Evolutionary conservation across 148 eudicot genomes (phyloP), one percentile per base, ranked within the genome.

Genomic region (Spergularia marina): DNA sequence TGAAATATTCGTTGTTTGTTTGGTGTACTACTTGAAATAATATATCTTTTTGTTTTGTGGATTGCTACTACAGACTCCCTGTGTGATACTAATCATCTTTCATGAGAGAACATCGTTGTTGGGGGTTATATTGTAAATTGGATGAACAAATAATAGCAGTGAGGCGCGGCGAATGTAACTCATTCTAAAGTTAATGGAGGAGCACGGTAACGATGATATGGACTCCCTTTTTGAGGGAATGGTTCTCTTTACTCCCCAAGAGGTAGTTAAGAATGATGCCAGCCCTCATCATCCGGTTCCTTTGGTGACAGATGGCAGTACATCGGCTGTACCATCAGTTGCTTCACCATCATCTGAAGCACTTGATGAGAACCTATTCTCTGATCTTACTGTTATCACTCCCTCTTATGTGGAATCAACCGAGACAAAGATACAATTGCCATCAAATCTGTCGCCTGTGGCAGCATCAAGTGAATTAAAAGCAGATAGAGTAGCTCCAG

Each of bases 181-280:
- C 66, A 12, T 65, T 70, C 62, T 66, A 72, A 51, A 47, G 79
- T 56, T 30, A 72, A 79, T 80, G 86, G 84, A 83, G 70, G 78
- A 71, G 68, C 80, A 70, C 36, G 68, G 18, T 71, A 77, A 68
- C 23, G 88, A 82, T 74, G 90, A 88, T 34, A 80, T 90, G 89
- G 96, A 74, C 79, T 91, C 92, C 63, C 78, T 91, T 30, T 91
- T 91, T 83, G 96, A 91, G 60, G 96, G 96, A 10, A 91, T 91
- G 96, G 87, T 87, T 66, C 83, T 91, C n/a, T 84, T 91, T 81
- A 77, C 77, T 66, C 84, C 90, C 55, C 85, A 85, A 52, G 68
- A 64, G 23, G 72, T 74, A 49, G 80, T 67, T 41, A 79, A 78
- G 53, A 73, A 73, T 72, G 74, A 65, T 40, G 41, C 51, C 10